Conservation (phyloP, 805 yeast genomes). For the Cyberlindnera suaveolens region DNA sequence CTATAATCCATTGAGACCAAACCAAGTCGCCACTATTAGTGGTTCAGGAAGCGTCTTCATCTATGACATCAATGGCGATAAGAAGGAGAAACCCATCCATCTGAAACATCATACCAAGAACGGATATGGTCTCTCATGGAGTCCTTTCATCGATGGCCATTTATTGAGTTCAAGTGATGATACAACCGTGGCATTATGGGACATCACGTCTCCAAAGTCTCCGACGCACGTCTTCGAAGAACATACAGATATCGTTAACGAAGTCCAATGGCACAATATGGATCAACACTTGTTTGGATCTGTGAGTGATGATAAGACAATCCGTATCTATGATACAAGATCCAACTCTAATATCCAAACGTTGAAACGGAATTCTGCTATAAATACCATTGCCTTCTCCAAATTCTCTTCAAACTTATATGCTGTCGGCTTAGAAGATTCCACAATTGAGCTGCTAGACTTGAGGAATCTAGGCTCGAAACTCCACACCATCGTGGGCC, state of each 20-base stretch:
- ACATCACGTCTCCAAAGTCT: constrained; percentile 31
- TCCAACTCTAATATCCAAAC: constrained; percentile 22
- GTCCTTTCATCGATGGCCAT: constrained; percentile 38
- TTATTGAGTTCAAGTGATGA: constrained; percentile 66
- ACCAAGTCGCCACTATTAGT: constrained; percentile 56
- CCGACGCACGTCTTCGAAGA: constrained; percentile 21
- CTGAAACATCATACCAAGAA: constrained; percentile 53
- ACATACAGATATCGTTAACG: constrained; percentile 64
- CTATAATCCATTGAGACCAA: constrained; percentile 55
- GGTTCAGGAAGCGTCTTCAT: constrained; percentile 59
- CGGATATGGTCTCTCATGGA: constrained; percentile 76
- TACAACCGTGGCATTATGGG: constrained; percentile 56
- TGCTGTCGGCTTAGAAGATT: constrained; percentile 67
- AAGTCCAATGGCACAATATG: constrained; percentile 65
- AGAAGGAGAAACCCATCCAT: constrained; percentile 22
- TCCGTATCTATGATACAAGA: constrained; percentile 47
- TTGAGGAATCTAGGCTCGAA: constrained; percentile 40
- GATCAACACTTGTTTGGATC: constrained; percentile 49
- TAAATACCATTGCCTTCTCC: constrained; percentile 64
- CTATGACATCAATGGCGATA: constrained; percentile 32
- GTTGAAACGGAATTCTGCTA: constrained; percentile 30
- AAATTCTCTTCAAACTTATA: constrained; percentile 51
- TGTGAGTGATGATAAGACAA: constrained; percentile 63
- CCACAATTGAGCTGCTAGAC: constrained; percentile 62
- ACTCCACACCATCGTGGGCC: constrained; percentile 76